Conservation (phyloP, 768 basidiomycete species). For the Leccinum boreale region DNA sequence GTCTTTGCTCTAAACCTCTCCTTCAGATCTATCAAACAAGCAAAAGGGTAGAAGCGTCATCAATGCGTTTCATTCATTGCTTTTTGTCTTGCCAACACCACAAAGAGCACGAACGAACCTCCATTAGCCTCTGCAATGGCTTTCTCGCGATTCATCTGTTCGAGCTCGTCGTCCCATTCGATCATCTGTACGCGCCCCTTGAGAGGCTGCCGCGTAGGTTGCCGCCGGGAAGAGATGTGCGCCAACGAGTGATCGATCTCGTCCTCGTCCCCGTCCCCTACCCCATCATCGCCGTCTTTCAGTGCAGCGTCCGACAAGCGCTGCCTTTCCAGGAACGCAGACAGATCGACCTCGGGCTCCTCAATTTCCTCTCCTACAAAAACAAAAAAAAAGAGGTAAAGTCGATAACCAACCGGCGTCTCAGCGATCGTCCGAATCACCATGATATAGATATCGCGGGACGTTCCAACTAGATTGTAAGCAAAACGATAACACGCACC, state of each 20-base stretch:
- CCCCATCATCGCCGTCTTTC: constrained; percentile 14
- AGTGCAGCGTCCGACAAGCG: constrained; percentile 37
- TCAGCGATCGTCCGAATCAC: background rate
- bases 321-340: constrained; percentile 64
- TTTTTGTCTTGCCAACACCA: background rate
- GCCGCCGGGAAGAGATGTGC: constrained; percentile 41
- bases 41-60: background rate
- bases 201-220: constrained; percentile 30
- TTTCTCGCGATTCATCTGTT: constrained; percentile 67
- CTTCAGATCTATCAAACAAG: constrained; percentile 47
- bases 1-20: constrained; percentile 55
- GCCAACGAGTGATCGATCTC: constrained; percentile 56
- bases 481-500: constrained; percentile 37
- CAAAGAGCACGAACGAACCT: constrained; percentile 41
- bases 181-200: constrained; percentile 67
- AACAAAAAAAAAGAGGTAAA: background rate
- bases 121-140: constrained; percentile 69
- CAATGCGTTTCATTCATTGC: background rate
- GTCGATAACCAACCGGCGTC: background rate
- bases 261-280: constrained; percentile 49
- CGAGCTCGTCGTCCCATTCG: constrained; percentile 66
- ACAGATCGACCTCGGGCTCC: constrained; percentile 74
- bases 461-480: background rate
- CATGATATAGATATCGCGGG: background rate
- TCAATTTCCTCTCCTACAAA: constrained; percentile 56